Evolutionary conservation across 2,329 filamentous ascomycete genomes (phyloP), one percentile per base, ranked within the genome.

Genomic region (Neofusicoccum sp.): DNA sequence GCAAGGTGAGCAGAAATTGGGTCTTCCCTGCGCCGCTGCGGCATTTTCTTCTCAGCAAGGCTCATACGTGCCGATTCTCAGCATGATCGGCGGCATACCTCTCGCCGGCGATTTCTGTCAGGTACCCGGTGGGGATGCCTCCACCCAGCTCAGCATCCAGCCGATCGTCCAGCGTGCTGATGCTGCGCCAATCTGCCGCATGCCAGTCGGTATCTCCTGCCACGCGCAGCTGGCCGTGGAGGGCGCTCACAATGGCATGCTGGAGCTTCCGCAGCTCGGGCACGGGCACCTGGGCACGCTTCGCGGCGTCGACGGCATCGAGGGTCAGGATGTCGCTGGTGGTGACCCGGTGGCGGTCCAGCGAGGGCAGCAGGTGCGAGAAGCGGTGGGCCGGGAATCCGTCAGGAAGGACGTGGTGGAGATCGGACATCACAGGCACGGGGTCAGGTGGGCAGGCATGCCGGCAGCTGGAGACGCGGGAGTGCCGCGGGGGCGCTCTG

Each of bases 81-180:
- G 16, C n/a, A 34, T 34, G 11, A 1, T 12, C n/a, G n/a, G n/a
- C 4, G 8, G 30, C 64, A 41, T 73, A 87, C 87, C 91, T 96
- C 79, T 98, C 95, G 62, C 95, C 95, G 1, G 91, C 89, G 63
- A 99, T 83, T 74, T 99, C 95, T 6, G 91, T 92, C 69, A 99
- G 80, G 75, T 89, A 89, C 48, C 92, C 90, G 2, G 87, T 83
- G 1, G 89, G 89, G 60, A 98, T 84, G 20, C 95, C 95, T 49
- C 93, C 93, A 62, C 84, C 85, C 40, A 98, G 81, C 2, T 83
- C 78, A 40, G 70, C 72, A 73, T 99, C 93, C 33, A 99, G 80
- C 38, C 76, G 75, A 53, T 84, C 79, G 73, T 96, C 90, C 44
- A 97, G 83, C 0, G 91, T 96, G 78, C 89, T 96, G 75, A 98